Conservation (phyloP, 2,329 filamentous ascomycete species). For the Myriosclerotinia curreyana region DNA sequence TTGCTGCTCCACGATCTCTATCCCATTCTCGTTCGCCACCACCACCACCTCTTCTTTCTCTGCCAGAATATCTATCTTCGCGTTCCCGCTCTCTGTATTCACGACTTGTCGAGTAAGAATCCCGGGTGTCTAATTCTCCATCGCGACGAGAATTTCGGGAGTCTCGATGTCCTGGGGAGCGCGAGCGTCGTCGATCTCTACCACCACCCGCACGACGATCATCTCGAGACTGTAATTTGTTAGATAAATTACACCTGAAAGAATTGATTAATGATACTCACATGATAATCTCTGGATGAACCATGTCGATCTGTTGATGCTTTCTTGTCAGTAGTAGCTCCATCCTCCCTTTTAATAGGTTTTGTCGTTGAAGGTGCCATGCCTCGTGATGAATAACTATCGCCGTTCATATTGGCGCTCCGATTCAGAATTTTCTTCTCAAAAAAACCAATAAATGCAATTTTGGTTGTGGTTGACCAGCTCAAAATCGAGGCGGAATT, state of each 20-base stretch:
- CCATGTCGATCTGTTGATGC: constrained; percentile 47
- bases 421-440: not conserved
- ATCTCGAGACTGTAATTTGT: constrained; percentile 40
- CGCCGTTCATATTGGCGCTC: constrained; percentile 70
- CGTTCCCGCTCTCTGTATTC: constrained; percentile 91
- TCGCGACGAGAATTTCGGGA: constrained; percentile 67
- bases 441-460: not conserved
- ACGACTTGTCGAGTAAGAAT: constrained; percentile 89
- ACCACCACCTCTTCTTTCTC: constrained; percentile 57
- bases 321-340: constrained; percentile 40
- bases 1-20: constrained; percentile 59
- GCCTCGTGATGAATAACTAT: constrained; percentile 79
- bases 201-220: constrained; percentile 43
- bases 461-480: constrained; percentile 17
- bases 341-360: constrained; percentile 29
- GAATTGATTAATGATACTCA: constrained; percentile 39
- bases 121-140: constrained; percentile 54
- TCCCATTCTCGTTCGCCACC: constrained; percentile 76
- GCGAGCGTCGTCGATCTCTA: constrained; percentile 65
- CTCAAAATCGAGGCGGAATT: constrained; percentile 12
- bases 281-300: constrained; percentile 51
- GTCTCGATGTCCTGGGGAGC: constrained; percentile 75
- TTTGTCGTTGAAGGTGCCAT: constrained; percentile 37
- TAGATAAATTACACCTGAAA: constrained; percentile 26
- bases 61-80: constrained; percentile 82